Base-by-base conservation (phyloP, 768 basidiomycete species). In the Lactarius hengduanensis region DNA sequence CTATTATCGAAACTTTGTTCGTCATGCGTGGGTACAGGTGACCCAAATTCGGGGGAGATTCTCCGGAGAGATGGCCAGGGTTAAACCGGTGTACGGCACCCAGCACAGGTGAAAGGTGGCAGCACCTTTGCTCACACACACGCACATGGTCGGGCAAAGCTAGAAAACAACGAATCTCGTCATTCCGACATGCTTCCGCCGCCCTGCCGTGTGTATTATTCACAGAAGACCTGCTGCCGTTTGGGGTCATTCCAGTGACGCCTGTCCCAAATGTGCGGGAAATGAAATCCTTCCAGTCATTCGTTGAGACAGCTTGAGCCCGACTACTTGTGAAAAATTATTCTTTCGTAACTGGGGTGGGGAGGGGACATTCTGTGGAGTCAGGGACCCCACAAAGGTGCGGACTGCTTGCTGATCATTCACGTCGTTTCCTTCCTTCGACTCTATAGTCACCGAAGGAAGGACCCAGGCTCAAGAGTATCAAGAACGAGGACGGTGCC, bases 181-280 rank as follows among this genome's bases (percentile, higher is more conserved):
- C 50, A 63, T 63, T 45, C 58, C 58, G 62, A 63, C 66, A 56
- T 54, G 62, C 53, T 67, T 63, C 66, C 66, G 66, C 59, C 62
- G 66, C 59, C 62, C 62, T 63, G 38, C 58, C 28, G 58, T 53
- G 38, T 59, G 53, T 26, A 54, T 32, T 32, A 41, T 67, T 63
- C 66, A 67, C 58, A 63, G 66, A 67, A 67, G 57, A 45, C 61
- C 58, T 20, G 53, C 43, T 30, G 61, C 38, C 47, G 53, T 59
- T 32, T 67, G 66, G 62, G 50, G 58, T 63, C 50, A 62, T 62
- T 57, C 53, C 38, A 32, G 45, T 53, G 65, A 61, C 55, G 56
- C 5, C 22, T 32, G 38, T 55, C 47, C 58, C 61, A 55, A 38
- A 62, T 53, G 54, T 59, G 32, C 11, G 53, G 64, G 59, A 61